These are phyloP conservation scores for Lachancea dasiensis DNA, from an alignment of 805 yeast species.

Conservation along the genomic window DNA sequence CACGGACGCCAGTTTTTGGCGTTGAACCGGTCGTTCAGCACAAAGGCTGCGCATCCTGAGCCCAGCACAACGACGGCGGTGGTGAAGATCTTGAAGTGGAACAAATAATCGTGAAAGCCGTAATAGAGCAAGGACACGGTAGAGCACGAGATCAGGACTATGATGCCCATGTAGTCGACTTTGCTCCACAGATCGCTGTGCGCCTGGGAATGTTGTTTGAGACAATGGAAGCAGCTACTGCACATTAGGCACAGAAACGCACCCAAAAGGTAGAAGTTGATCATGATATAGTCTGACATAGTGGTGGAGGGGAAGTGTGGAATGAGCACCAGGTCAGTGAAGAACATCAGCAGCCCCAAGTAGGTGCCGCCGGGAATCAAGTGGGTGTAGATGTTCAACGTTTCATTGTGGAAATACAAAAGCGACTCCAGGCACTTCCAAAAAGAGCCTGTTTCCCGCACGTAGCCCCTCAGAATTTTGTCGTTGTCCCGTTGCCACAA, in stretches of 20 bases:
- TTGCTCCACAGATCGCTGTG: conserved; percentile 57
- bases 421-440: conserved; percentile 43
- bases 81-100: conserved; percentile 26
- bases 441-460: conserved; percentile 47
- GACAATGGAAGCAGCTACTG: conserved; percentile 61
- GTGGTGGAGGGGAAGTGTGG: conserved; percentile 34
- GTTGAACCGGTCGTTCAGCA: conserved; percentile 61
- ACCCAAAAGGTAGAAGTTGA: conserved; percentile 51
- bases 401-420: conserved; percentile 58
- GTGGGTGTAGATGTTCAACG: conserved; percentile 67
- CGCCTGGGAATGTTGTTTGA: conserved; percentile 58
- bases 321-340: conserved; percentile 26
- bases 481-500: conserved; percentile 75
- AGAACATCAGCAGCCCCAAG: conserved; percentile 22
- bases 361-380: conserved; percentile 38
- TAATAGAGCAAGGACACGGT: conserved; percentile 46
- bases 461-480: conserved; percentile 58
- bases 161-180: conserved; percentile 72
- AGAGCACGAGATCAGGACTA: conserved; percentile 59
- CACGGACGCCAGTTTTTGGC: conserved; percentile 62
- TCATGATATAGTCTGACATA: conserved; percentile 43
- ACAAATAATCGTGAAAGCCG: conserved; percentile 36
- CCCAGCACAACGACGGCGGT: conserved; percentile 51
- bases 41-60: conserved; percentile 51
- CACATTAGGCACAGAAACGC: conserved; percentile 53